Evolutionary conservation across 1,284 basidiomycete genomes (phyloP).

Genomic region (Heliocybe sulcata): DNA sequence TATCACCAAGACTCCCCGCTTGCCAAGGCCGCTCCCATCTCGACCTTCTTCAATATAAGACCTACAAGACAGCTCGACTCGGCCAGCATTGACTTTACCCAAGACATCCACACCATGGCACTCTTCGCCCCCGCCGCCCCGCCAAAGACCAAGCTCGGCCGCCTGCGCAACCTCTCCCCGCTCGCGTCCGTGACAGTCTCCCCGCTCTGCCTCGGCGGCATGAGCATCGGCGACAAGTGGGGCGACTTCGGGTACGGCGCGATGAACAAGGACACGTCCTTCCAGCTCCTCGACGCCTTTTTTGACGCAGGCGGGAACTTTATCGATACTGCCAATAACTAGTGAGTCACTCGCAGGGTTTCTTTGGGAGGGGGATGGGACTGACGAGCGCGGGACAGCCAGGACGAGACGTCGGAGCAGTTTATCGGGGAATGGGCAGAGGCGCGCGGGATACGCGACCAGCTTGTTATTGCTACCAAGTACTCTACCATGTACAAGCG

Average conservation of each 20-base stretch:
- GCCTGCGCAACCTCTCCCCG: constrained; percentile 37
- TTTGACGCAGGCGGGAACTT: constrained; percentile 46
- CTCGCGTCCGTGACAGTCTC: constrained; percentile 41
- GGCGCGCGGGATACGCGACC: constrained; percentile 39
- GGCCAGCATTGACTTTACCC: neutral
- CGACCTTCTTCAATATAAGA: too few species aligned
- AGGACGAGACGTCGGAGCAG: constrained; percentile 40
- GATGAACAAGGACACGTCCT: constrained; percentile 37
- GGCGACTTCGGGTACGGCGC: constrained; percentile 21
- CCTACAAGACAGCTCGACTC: too few species aligned
- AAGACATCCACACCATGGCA: neutral
- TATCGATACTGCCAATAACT: constrained; percentile 46
- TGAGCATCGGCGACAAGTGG: constrained; percentile 46
- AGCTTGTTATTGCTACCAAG: constrained; percentile 49
- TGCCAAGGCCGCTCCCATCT: too few species aligned
- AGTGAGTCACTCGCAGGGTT: constrained; percentile 22
- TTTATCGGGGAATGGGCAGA: constrained; percentile 56
- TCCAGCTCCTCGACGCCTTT: constrained; percentile 42
- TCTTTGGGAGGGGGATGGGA: too few species aligned
- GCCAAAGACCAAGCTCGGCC: constrained; percentile 27
- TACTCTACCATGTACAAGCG: constrained; percentile 17
- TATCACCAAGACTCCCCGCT: too few species aligned
- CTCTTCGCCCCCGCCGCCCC: constrained; percentile 10
- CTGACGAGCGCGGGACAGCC: constrained; percentile 21
- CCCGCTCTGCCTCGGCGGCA: constrained; percentile 42